Evolutionary conservation across 345 rosid species (phyloP).

Genomic region (Bruguiera gymnorhiza): DNA sequence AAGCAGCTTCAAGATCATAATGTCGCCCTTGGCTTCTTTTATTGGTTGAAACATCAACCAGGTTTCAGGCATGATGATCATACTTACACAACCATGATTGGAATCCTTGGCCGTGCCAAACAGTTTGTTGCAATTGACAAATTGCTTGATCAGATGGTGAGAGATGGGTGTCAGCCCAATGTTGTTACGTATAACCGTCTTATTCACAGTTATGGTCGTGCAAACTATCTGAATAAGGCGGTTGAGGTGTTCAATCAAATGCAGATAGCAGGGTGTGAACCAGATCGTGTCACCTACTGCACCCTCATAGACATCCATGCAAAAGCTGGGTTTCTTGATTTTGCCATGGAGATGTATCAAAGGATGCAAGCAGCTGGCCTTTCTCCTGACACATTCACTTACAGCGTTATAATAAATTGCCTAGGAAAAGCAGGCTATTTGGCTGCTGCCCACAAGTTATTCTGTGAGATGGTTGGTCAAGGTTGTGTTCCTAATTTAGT

Average conservation of each 20-base stretch:
- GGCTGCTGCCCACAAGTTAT: slow-evolving; percentile 70
- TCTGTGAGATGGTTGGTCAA: slow-evolving; percentile 77
- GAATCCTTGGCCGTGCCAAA: slow-evolving; percentile 83
- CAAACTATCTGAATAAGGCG: slow-evolving; percentile 78
- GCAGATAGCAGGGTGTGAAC: slow-evolving; percentile 73
- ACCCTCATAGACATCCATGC: slow-evolving; percentile 93
- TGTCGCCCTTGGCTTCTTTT: slow-evolving; percentile 76
- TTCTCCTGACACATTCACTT: slow-evolving; percentile 90
- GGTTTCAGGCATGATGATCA: slow-evolving; percentile 85
- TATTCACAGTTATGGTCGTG: slow-evolving; percentile 92
- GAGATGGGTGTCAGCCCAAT: slow-evolving; percentile 79
- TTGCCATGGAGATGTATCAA: slow-evolving; percentile 79
- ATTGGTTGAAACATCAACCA: slow-evolving; percentile 70
- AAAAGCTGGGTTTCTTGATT: slow-evolving; percentile 86
- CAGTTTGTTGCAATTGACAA: slow-evolving; percentile 65
- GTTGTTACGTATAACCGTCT: slow-evolving; percentile 88
- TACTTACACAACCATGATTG: slow-evolving; percentile 94
- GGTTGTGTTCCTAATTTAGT: slow-evolving; percentile 86
- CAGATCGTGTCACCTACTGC: slow-evolving; percentile 89
- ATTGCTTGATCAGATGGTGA: slow-evolving; percentile 74
- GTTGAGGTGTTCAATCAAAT: slow-evolving; percentile 68
- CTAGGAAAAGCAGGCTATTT: slow-evolving; percentile 94
- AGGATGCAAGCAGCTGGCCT: slow-evolving; percentile 81
- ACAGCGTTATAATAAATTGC: slow-evolving; percentile 90
- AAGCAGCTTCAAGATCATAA: slow-evolving; percentile 73